Evolutionary conservation across 1,284 basidiomycete genomes (phyloP).

Genomic region (Lentinula novae-zelandiae): DNA sequence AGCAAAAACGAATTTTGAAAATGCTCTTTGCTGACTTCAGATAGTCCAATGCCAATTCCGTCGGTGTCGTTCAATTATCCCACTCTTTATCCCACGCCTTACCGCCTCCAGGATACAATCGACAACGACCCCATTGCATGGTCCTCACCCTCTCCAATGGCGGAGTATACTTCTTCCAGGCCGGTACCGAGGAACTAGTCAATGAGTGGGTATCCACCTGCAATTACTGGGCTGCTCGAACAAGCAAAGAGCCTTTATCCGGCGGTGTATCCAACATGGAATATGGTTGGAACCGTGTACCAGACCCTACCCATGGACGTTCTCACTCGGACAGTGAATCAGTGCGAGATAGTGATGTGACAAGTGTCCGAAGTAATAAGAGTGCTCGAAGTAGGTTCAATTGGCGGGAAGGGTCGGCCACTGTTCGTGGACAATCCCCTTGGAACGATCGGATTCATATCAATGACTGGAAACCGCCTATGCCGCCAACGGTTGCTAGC

Average conservation of each 20-base stretch:
- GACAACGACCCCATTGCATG: constrained; percentile 90
- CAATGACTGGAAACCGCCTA: constrained; percentile 92
- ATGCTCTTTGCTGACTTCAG: constrained; percentile 13
- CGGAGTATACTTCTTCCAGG: constrained; percentile 94
- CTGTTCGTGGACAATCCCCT: constrained; percentile 61
- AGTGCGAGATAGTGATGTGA: constrained; percentile 44
- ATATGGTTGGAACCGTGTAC: constrained; percentile 91
- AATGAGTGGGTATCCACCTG: constrained; percentile 98
- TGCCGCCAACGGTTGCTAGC: constrained; percentile 79
- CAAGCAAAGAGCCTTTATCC: constrained; percentile 88
- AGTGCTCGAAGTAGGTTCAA: constrained; percentile 67
- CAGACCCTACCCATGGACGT: constrained; percentile 42
- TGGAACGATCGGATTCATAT: constrained; percentile 78
- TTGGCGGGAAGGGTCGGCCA: constrained; percentile 60
- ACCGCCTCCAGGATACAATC: constrained; percentile 89
- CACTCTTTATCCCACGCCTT: constrained; percentile 88
- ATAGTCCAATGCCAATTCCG: constrained; percentile 80
- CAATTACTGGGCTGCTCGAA: constrained; percentile 97
- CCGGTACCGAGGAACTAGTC: constrained; percentile 95
- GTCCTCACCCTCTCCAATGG: constrained; percentile 88
- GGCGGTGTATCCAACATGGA: constrained; percentile 99
- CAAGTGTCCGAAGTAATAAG: constrained; percentile 66
- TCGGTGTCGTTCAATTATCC: constrained; percentile 79
- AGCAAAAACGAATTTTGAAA: constrained; percentile 28
- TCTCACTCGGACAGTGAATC: constrained; percentile 58